Evolutionary conservation across 768 basidiomycete genomes (phyloP), one percentile per base, ranked within the genome.

Genomic region (Lactarius hengduanensis): DNA sequence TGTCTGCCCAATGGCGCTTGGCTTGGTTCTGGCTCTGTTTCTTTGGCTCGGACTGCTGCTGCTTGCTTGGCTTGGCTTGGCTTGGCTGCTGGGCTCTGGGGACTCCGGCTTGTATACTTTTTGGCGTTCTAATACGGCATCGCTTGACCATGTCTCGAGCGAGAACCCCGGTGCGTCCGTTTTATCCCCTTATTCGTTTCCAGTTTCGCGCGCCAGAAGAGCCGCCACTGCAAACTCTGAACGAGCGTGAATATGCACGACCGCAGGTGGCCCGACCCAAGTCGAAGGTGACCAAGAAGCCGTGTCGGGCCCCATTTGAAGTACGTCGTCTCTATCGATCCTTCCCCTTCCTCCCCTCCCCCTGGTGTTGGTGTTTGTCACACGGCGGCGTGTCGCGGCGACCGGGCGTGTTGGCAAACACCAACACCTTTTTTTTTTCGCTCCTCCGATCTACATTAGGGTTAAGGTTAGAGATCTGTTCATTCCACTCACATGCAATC

Each of bases 381-480:
- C 20, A 57, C 22, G 26, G 18, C 43, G 59, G 36, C 60, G 55
- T 8, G 59, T 41, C 45, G 60, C 65, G 55, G 55, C 59, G 59
- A 7, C 13, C 26, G 65, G 38, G 15, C 15, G 45, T 61, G 28
- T 1, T 15, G 28, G 11, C 18, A 34, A 22, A 9, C 36, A 26
- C 13, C 61, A 30, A 47, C 60, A 36, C 50, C 53, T 16, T 28
- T 54, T 66, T 61, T 50, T 57, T 55, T n/a, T 16, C 18, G 38
- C 1, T 6, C 28, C 10, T 63, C 16, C 22, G 43, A 11, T 9
- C 20, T 10, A 45, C 40, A 59, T 34, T 62, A 67, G 66, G 66
- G 61, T 67, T 67, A 67, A 16, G 66, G 66, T 67, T 67, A 67
- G 18, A 62, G 38, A 54, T 56, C 53, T 60, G 26, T 26, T 26